These are phyloP conservation scores for Perkinsus marinus DNA, from an alignment of 169 alveolate species.

Conservation along the genomic window DNA sequence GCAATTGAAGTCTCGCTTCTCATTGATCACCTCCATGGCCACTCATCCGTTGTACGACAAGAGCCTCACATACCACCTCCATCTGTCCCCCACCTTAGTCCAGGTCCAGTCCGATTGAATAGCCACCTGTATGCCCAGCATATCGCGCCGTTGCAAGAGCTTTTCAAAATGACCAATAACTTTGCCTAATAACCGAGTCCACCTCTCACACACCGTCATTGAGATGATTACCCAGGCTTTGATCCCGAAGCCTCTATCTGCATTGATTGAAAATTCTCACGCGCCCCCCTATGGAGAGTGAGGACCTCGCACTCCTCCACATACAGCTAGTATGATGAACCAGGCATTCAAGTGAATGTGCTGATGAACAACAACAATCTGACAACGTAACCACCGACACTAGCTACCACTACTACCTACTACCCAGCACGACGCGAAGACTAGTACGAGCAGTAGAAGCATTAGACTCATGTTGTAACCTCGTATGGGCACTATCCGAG, in stretches of 20 bases:
- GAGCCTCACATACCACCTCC: not conserved
- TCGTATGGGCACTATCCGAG: too few species aligned
- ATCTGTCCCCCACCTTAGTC: slow-evolving; percentile 24
- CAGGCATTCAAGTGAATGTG: not conserved
- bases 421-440: not conserved
- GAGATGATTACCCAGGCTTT: not conserved
- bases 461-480: too few species aligned
- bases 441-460: too few species aligned
- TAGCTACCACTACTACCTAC: not conserved
- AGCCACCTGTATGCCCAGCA: not conserved
- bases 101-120: slow-evolving; percentile 57
- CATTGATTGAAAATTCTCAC: not conserved
- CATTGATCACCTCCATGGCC: not conserved
- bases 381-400: not conserved
- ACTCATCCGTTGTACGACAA: slow-evolving; percentile 15
- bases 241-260: not conserved
- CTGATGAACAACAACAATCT: not conserved
- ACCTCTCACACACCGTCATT: not conserved
- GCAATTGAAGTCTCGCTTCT: slow-evolving; percentile 5
- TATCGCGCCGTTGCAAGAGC: not conserved
- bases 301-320: not conserved
- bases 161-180: not conserved
- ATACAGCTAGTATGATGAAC: not conserved
- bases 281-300: not conserved
- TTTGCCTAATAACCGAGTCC: not conserved